These are phyloP conservation scores for Pseudoturritis turrita DNA, from an alignment of 345 rosid species.

Conservation along the genomic window DNA sequence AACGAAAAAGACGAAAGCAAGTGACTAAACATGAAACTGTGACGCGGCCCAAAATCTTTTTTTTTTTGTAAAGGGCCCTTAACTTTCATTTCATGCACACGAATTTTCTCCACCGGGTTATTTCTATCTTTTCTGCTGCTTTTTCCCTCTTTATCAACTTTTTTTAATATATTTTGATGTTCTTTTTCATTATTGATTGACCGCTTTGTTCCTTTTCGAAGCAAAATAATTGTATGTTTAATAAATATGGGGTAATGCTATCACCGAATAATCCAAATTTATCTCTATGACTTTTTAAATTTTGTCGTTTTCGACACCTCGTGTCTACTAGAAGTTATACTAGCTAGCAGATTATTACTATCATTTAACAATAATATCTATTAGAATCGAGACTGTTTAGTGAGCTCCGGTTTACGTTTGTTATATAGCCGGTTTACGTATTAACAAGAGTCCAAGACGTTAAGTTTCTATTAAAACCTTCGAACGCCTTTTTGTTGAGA, in stretches of 20 bases:
- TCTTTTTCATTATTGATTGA: background rate
- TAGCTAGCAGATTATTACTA: background rate
- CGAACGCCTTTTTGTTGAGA: background rate
- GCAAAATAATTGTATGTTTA: background rate
- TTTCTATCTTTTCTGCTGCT: background rate
- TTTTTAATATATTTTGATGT: background rate
- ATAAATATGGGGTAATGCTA: background rate
- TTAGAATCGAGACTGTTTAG: background rate
- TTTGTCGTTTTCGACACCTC: background rate
- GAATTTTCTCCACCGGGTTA: background rate
- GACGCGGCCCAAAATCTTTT: slow-evolving; percentile 9
- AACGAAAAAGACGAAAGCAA: background rate
- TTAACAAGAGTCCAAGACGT: background rate
- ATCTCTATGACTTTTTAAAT: background rate
- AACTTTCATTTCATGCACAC: background rate
- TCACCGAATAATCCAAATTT: background rate
- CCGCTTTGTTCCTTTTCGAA: background rate
- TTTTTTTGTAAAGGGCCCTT: background rate
- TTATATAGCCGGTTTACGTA: background rate
- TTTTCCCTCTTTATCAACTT: background rate
- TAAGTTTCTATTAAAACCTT: background rate
- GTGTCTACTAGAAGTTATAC: background rate
- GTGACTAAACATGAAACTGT: slow-evolving; percentile 6
- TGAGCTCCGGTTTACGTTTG: background rate
- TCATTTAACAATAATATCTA: too few relatives aligned